phyloP scores from a whole-genome alignment of 2,329 filamentous ascomycete species.

The Botrytis fragariae region DNA sequence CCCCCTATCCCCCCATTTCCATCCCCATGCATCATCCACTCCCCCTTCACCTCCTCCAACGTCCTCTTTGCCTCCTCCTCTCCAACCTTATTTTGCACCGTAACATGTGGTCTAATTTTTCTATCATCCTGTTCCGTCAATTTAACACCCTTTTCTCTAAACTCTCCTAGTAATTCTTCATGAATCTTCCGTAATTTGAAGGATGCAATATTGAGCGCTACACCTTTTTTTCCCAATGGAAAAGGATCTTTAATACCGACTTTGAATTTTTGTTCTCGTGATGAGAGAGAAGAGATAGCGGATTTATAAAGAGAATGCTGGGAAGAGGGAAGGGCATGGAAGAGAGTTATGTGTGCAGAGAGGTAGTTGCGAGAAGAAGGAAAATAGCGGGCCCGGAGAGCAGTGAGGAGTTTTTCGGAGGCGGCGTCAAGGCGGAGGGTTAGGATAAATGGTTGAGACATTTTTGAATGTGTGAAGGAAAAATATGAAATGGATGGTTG shows the following conservation, averaged over 20 bases:
- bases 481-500: background rate
- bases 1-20: background rate
- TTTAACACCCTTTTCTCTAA: background rate
- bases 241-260: constrained; percentile 10
- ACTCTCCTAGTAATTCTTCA: background rate
- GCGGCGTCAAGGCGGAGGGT: constrained; percentile 18
- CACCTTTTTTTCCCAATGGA: background rate
- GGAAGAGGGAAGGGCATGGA: constrained; percentile 18
- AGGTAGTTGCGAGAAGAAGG: constrained; percentile 17
- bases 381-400: constrained; percentile 16
- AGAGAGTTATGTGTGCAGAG: constrained; percentile 21
- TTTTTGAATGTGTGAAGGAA: background rate
- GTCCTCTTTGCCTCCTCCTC: constrained; percentile 15
- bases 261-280: constrained; percentile 14
- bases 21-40: background rate
- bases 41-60: constrained; percentile 3
- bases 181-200: background rate
- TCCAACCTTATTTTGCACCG: constrained; percentile 21
- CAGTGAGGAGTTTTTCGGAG: constrained; percentile 15
- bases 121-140: constrained; percentile 20
- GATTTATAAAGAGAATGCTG: background rate
- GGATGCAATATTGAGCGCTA: background rate
- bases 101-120: constrained; percentile 19
- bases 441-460: constrained; percentile 22
- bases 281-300: background rate